Evolutionary conservation across 768 basidiomycete species (phyloP).

Genomic region (Terana coerulea): DNA sequence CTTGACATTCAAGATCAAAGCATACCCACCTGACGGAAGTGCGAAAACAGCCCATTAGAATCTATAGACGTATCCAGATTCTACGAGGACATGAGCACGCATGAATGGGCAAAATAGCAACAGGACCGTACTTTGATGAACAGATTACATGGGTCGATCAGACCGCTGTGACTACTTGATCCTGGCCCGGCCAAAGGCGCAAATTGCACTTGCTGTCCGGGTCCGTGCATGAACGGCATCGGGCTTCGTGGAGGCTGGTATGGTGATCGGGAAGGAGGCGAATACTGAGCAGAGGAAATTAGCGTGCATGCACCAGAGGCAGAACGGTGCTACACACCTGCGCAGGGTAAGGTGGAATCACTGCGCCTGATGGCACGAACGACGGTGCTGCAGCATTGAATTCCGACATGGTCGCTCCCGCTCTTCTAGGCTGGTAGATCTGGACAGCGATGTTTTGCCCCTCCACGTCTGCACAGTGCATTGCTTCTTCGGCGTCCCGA

Average conservation of each 20-base stretch:
- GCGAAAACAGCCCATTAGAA: conserved; percentile 77
- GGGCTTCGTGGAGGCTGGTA: conserved; percentile 38
- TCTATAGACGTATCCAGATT: conserved; percentile 84
- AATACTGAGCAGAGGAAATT: conserved; percentile 43
- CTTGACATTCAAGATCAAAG: background rate
- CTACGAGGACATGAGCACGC: conserved; percentile 37
- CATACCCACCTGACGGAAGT: conserved; percentile 71
- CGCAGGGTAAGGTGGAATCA: conserved; percentile 54
- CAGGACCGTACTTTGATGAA: conserved; percentile 70
- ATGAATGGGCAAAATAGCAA: background rate
- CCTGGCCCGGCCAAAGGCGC: conserved; percentile 73
- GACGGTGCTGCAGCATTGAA: conserved; percentile 73
- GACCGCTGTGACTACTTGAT: conserved; percentile 78
- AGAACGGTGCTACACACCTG: conserved; percentile 37
- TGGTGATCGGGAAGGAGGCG: conserved; percentile 56
- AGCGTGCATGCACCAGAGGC: background rate
- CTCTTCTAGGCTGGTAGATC: conserved; percentile 62
- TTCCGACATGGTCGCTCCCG: conserved; percentile 51
- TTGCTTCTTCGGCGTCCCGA: conserved; percentile 67
- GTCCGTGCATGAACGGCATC: conserved; percentile 72
- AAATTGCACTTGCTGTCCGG: conserved; percentile 86
- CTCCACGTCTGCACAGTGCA: conserved; percentile 82
- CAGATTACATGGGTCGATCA: conserved; percentile 88
- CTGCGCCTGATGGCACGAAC: conserved; percentile 70
- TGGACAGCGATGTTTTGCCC: conserved; percentile 85